Evolutionary conservation across 2,329 filamentous ascomycete species (phyloP), one percentile per base, ranked within the genome.

Genomic region (Diaporthe vaccinii): DNA sequence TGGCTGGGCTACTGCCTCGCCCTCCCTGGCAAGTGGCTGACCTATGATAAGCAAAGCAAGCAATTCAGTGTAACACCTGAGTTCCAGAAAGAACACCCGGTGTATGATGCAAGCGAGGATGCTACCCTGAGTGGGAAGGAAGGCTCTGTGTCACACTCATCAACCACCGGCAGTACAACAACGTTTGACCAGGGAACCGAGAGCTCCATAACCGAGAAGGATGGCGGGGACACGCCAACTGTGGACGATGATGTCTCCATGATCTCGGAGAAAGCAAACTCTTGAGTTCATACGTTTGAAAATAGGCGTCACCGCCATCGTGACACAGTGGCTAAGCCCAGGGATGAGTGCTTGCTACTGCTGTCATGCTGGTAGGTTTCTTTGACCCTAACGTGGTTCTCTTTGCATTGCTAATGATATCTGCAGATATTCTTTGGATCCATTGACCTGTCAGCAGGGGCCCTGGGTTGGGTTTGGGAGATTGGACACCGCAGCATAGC

Each of bases 1-100:
- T 92, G 89, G 84, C 81, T 93, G 0, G 91, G 87, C 0, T 84
- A 86, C 61, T 84, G 82, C 9, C 85, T 93, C 6, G 86, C 88
- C 0, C 78, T 78, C 2, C 72, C 78, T 0, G 82, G 82, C 1
- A 84, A 84, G 34, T 90, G 87, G 85, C 79, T 91, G 0, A 77
- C 78, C 0, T 91, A 89, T 79, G 82, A 90, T 68, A 74, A 80
- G 0, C 57, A 74, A 0, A 59, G 76, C 0, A 82, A 84, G 7
- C 78, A 76, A 0, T 91, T 91, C 72, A 79, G 82, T 0, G 85
- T 87, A 0, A 76, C 80, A 0, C 65, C 80, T 0, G 78, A 83
- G 14, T 88, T 84, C 55, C 84, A 88, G 14, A 78, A 65, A 14
- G 62, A 73, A 20, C 49, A 55, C n/a, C 22, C 39, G 25, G 51